These are phyloP conservation scores for Endocarpon pusillum DNA, from an alignment of 495 filamentous ascomycete species.

Conservation along the genomic window DNA sequence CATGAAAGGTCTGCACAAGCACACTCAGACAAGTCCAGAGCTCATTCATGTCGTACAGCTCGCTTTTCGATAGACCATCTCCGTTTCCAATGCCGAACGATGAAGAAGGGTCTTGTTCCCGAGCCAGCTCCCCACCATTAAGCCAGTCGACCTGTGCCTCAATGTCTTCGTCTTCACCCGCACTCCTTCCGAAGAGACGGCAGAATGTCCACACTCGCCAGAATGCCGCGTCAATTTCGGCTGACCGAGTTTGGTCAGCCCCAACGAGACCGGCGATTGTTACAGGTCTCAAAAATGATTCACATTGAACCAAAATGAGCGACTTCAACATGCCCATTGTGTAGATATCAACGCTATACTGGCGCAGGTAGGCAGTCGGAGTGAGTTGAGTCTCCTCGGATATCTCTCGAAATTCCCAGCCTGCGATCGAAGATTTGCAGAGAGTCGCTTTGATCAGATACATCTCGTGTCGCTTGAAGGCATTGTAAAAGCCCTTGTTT, in stretches of 20 bases:
- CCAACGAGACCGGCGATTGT: constrained; percentile 39
- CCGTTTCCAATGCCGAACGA: constrained; percentile 43
- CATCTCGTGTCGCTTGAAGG: constrained; percentile 44
- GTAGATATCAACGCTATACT: constrained; percentile 39
- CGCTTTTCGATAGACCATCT: constrained; percentile 33
- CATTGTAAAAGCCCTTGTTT: constrained; percentile 39
- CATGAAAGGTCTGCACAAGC: constrained; percentile 40
- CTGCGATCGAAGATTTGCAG: constrained; percentile 40
- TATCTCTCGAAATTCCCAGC: constrained; percentile 50
- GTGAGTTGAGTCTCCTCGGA: constrained; percentile 40
- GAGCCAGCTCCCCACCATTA: constrained; percentile 35
- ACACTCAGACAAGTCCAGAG: constrained; percentile 47
- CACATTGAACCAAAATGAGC: constrained; percentile 40
- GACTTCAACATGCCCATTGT: constrained; percentile 42
- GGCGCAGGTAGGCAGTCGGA: constrained; percentile 34
- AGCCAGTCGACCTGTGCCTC: constrained; percentile 51
- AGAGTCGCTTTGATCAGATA: constrained; percentile 36
- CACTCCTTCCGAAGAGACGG: constrained; percentile 43
- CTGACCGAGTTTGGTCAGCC: constrained; percentile 27
- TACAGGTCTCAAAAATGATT: constrained; percentile 38
- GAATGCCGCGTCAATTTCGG: constrained; percentile 45
- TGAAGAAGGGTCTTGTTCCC: constrained; percentile 32
- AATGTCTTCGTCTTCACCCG: constrained; percentile 42
- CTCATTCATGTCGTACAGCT: constrained; percentile 50
- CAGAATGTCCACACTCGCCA: constrained; percentile 60